Evolutionary conservation across 2,329 filamentous ascomycete species (phyloP), one percentile per base, ranked within the genome.

Genomic region (Fusarium devonianum): DNA sequence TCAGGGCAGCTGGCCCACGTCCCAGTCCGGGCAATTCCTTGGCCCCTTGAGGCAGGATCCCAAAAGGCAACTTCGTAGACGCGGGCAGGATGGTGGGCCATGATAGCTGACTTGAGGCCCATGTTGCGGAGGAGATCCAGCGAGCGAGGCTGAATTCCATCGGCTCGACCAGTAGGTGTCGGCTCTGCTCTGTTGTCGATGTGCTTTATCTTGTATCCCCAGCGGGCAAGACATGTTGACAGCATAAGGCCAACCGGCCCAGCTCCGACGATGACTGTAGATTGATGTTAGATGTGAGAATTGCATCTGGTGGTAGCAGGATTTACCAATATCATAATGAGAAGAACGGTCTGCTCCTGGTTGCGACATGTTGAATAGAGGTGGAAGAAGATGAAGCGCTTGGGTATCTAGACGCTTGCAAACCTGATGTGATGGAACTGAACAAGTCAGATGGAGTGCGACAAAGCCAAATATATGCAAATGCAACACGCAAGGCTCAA

Each of bases 181-280:
- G 92, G 92, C 66, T 93, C 89, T 2, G 90, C 79, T 50, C 92
- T 83, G 73, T 95, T 96, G 75, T 96, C 92, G 67, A 96, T 91
- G 74, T 96, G 91, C 78, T 93, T 96, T 72, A 97, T 90, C 71
- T 85, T 91, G 79, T 96, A 97, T 14, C 92, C 92, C 90, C 92
- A 96, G 76, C 92, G 82, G 53, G 90, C 89, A 54, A 97, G 82
- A 69, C 89, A 93, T 21, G 92, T 92, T 7, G 91, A 94, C 17
- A 96, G 81, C 74, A 95, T 86, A 49, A 96, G 82, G 45, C 92
- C 92, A 29, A 92, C 91, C 4, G 92, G 92, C 12, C 92, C 92
- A 46, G 92, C 92, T 58, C 92, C 92, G 45, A 96, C 81, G 60
- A 96, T 92, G 62, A 96, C 91, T 84, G 49, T 33, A 4, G 7